Percentiles rank a stretch among this genome's conserved stretches.
Conservation (phyloP, 2,329 filamentous ascomycete species). For the Akanthomyces lecanii region DNA sequence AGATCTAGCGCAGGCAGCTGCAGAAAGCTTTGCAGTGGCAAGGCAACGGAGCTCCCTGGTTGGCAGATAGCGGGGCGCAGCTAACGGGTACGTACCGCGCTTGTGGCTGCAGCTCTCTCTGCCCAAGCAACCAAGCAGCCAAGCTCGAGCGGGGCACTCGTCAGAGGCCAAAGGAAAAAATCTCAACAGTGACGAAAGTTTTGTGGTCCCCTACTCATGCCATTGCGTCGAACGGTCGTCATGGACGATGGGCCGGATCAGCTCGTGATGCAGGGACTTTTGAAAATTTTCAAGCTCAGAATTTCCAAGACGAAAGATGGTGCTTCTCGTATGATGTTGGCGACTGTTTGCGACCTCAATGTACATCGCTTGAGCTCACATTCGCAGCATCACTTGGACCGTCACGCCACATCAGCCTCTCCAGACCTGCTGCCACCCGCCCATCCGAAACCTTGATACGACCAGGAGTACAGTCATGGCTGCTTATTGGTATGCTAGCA, state of each 20-base stretch:
- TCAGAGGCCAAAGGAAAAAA: neutral
- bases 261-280: neutral
- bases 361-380: neutral
- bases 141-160: neutral
- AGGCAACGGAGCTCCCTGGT: slow-evolving; percentile 16
- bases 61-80: slow-evolving; percentile 11
- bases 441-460: slow-evolving; percentile 8
- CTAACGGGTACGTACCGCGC: neutral
- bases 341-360: neutral
- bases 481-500: neutral
- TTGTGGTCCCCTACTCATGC: neutral
- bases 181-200: slow-evolving; percentile 10
- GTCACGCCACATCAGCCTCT: neutral
- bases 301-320: too few species aligned
- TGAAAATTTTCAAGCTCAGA: neutral
- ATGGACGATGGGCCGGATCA: neutral
- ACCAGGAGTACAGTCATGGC: neutral
- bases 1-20: neutral
- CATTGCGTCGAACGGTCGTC: slow-evolving; percentile 9
- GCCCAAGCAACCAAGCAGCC: neutral
- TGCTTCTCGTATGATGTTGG: neutral
- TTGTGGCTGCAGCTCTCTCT: slow-evolving; percentile 1
- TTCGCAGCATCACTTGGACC: neutral
- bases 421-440: neutral
- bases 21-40: slow-evolving; percentile 12